Percentiles rank a stretch among this genome's conserved stretches.
Evolutionary conservation across 495 filamentous ascomycete species (phyloP).

Genomic region (Podospora conica): DNA sequence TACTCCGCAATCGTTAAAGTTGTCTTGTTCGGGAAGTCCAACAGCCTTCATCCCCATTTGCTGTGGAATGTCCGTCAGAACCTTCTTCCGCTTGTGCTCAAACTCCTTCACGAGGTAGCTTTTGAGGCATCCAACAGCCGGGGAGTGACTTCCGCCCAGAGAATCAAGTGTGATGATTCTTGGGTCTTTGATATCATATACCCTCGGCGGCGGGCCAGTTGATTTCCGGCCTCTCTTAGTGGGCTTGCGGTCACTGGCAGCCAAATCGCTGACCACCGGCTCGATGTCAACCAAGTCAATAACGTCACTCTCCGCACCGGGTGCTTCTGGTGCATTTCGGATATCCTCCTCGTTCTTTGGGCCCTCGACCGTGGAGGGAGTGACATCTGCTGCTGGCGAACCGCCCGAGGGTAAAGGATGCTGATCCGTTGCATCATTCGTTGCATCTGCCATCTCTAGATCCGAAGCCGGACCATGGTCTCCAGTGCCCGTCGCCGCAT

Average conservation of each 20-base stretch:
- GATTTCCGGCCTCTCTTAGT: constrained; percentile 22
- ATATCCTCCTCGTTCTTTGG: constrained; percentile 15
- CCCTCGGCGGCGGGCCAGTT: constrained; percentile 24
- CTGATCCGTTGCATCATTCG: neutral
- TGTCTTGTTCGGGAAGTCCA: constrained; percentile 70
- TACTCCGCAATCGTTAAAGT: constrained; percentile 83
- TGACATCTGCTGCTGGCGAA: constrained; percentile 17
- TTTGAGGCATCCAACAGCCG: constrained; percentile 59
- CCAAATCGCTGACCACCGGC: neutral
- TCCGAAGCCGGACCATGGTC: constrained; percentile 4
- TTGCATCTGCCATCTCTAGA: constrained; percentile 15
- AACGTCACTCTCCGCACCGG: constrained; percentile 9
- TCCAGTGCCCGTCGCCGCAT: neutral
- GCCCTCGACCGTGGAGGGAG: constrained; percentile 24
- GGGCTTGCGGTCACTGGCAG: neutral
- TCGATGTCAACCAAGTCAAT: constrained; percentile 13
- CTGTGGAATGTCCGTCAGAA: constrained; percentile 46
- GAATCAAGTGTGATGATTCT: constrained; percentile 89
- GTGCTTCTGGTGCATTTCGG: neutral
- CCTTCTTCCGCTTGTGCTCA: constrained; percentile 52
- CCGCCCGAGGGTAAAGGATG: constrained; percentile 1
- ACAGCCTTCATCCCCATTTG: constrained; percentile 63
- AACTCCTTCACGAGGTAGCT: constrained; percentile 74
- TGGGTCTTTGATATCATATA: constrained; percentile 40
- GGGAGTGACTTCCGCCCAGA: constrained; percentile 54